Evolutionary conservation across 495 filamentous ascomycete genomes (phyloP).

Genomic region (Penicillium samsonianum): DNA sequence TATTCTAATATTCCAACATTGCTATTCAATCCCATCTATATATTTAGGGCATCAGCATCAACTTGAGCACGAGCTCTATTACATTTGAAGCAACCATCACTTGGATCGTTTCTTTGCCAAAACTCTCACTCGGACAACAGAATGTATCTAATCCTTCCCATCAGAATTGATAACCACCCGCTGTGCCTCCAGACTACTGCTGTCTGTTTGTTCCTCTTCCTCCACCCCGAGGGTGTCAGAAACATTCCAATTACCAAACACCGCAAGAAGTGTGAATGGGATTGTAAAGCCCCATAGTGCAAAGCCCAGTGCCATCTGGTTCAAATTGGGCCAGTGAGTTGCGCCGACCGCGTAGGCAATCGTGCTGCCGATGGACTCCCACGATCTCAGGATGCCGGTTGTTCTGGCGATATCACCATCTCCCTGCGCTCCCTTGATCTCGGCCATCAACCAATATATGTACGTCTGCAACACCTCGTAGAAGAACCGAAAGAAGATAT

Average conservation of each 20-base stretch:
- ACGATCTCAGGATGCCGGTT: slow-evolving; percentile 50
- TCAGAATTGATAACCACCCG: slow-evolving; percentile 10
- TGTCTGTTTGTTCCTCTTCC: slow-evolving; percentile 7
- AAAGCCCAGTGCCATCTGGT: slow-evolving; percentile 25
- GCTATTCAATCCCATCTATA: not conserved
- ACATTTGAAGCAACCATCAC: not conserved
- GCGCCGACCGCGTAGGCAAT: slow-evolving; percentile 54
- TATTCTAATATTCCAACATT: no score
- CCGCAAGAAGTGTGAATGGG: slow-evolving; percentile 20
- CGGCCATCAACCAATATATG: slow-evolving; percentile 30
- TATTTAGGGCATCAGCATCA: not conserved
- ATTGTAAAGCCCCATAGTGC: slow-evolving; percentile 23
- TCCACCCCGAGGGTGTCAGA: not conserved
- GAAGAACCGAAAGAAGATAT: slow-evolving; percentile 26
- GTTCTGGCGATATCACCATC: slow-evolving; percentile 51
- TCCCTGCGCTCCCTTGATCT: slow-evolving; percentile 24
- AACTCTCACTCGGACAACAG: not conserved
- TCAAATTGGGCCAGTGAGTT: slow-evolving; percentile 23
- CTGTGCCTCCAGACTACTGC: slow-evolving; percentile 20
- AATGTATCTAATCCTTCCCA: not conserved
- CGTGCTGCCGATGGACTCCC: slow-evolving; percentile 51
- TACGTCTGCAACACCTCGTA: slow-evolving; percentile 55
- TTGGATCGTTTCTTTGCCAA: not conserved
- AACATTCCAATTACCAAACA: slow-evolving; percentile 23
- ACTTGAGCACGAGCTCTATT: not conserved